Base-by-base conservation (phyloP, 2,329 filamentous ascomycete genomes). In the Trichoderma polysporum region DNA sequence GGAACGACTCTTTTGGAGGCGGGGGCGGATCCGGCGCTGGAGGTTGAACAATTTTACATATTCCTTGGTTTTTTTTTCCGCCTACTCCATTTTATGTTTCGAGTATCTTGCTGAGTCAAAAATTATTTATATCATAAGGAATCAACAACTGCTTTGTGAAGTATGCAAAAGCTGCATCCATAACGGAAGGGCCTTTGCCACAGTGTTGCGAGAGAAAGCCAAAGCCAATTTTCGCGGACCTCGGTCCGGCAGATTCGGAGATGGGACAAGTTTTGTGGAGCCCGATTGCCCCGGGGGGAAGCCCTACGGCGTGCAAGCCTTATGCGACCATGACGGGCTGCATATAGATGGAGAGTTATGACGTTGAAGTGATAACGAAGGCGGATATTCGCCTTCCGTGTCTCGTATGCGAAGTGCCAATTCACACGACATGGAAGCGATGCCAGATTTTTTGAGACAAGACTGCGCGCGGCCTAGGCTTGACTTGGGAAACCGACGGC, bases 171-270 rank as follows among this genome's bases (percentile, higher is more conserved):
- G 6, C 35, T 12, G 35, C 3, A 13, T 12, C 35, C n/a, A n/a
- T n/a, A n/a, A n/a, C n/a, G n/a, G n/a, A n/a, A n/a, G n/a, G n/a
- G n/a, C n/a, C n/a, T n/a, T 45, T 37, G n/a, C 27, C 27, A 53
- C n/a, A 25, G 47, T 39, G 33, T 22, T 53, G 25, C 19, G n/a
- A 41, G 12, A 45, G 27, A 45, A 22, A n/a, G n/a, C n/a, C n/a
- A n/a, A n/a, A n/a, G n/a, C 12, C 31, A 37, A 4, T 45, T 22
- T 49, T 22, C 45, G 58, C 58, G 31, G 58, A 15, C 39, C 37
- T 56, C 60, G 60, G 60, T 13, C 60, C 60, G 60, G 60, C 37
- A 64, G 7, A 56, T 33, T 64, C 60, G 60, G 60, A 54, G 37
- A 39, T 35, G 60, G 49, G 19, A 25, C 19, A 22, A 13, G 3